Base-by-base conservation (phyloP, 495 filamentous ascomycete species). In the Aspergillus kassunensis region DNA sequence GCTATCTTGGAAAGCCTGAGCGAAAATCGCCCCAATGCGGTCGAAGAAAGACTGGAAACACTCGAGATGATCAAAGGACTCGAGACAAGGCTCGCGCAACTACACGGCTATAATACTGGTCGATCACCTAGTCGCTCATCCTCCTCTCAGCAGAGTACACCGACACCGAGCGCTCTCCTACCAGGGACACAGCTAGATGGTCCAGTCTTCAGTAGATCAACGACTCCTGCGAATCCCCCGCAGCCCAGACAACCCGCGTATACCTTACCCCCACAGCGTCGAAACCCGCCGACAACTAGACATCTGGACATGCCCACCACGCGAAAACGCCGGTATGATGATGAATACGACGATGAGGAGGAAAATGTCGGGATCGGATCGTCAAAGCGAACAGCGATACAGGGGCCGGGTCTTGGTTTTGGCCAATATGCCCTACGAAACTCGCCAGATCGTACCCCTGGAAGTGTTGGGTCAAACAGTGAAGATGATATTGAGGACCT, bases 1-100 rank as follows among this genome's bases (percentile, higher is more conserved):
- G 70, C 65, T 11, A 62, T 77, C 27, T 59, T 77, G n/a, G 42
- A 61, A 30, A 71, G 69, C 12, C 54, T 77, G 19, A 59, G 71
- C 15, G 65, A 72, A 57, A 44, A 10, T 6, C 56, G 57, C 47
- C 57, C 59, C 31, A 54, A 59, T 59, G 50, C 52, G 1, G 4
- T 43, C n/a, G 58, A 49, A 33, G 58, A 65, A 27, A 60, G 54
- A 35, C 39, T 56, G 42, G 65, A 65, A 20, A 58, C 61, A 9
- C 11, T 62, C 7, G 54, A 61, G 10, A 48, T 31, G 23, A 63
- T 65, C 19, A 44, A 49, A 45, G 39, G 29, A 2, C 47, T 68
- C 16, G 46, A 65, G 47, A 23, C 45, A 29, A 57, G 47, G 24
- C 54, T 68, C 42, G 60, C 55, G 19, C 30, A 55, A 39, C 58